Percentiles rank a stretch among this genome's conserved stretches.
Evolutionary conservation across 2,329 filamentous ascomycete genomes (phyloP).

Genomic region (Escovopsis weberi): DNA sequence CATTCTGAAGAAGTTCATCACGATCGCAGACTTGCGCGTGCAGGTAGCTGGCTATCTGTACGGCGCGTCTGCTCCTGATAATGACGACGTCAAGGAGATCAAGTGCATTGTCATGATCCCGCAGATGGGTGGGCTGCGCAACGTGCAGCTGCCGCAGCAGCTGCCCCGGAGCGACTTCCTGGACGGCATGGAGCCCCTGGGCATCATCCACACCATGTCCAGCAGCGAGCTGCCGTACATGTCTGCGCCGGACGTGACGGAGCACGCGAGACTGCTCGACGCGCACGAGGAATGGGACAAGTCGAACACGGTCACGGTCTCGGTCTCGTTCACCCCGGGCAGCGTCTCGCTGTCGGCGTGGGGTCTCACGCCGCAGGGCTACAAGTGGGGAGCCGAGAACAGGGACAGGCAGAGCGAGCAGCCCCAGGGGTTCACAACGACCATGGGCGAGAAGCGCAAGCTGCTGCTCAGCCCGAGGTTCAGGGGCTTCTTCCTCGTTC

Average conservation of each 20-base stretch:
- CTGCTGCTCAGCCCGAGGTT: constrained; percentile 86
- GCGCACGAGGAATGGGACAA: constrained; percentile 52
- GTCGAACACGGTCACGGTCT: constrained; percentile 85
- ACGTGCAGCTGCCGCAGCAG: constrained; percentile 79
- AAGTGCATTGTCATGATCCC: constrained; percentile 95
- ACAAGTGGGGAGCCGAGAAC: constrained; percentile 96
- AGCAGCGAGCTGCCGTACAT: constrained; percentile 95
- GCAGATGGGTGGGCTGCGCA: constrained; percentile 85
- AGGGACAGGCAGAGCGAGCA: constrained; percentile 85
- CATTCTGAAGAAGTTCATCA: constrained; percentile 94
- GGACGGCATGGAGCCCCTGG: constrained; percentile 72
- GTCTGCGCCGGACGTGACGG: constrained; percentile 87
- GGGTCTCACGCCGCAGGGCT: constrained; percentile 80
- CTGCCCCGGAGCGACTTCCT: constrained; percentile 88
- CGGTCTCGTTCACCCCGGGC: constrained; percentile 90
- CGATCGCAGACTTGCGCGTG: constrained; percentile 86
- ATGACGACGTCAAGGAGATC: constrained; percentile 93
- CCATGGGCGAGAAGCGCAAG: constrained; percentile 92
- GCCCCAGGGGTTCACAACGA: constrained; percentile 81
- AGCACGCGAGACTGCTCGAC: constrained; percentile 82
- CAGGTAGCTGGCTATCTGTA: constrained; percentile 96
- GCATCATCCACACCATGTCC: constrained; percentile 88
- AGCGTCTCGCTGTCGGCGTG: constrained; percentile 91
- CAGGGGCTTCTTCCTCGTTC: constrained; percentile 89
- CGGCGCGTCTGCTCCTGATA: constrained; percentile 81